These are phyloP conservation scores for Leccinum solheimii DNA, from an alignment of 1,284 basidiomycete species.

Conservation along the genomic window DNA sequence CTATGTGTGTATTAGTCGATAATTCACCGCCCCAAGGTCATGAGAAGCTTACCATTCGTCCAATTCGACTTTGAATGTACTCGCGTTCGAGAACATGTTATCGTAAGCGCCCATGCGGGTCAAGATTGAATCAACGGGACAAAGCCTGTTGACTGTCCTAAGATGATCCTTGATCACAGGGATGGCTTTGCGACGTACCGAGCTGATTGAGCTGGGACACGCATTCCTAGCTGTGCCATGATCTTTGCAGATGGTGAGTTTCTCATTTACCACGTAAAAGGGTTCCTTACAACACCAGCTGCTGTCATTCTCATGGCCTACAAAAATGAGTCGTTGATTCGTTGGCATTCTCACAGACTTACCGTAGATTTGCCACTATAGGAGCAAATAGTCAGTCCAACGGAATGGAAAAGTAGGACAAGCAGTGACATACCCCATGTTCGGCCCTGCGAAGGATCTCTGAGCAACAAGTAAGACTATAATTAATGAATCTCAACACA, in stretches of 20 bases:
- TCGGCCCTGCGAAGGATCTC: conserved; percentile 60
- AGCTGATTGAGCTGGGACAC: conserved; percentile 86
- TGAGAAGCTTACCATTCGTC: conserved; percentile 78
- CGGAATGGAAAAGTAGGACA: not conserved
- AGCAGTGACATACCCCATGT: conserved; percentile 71
- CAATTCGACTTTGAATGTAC: conserved; percentile 95
- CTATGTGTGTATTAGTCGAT: conserved; percentile 40
- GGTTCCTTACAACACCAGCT: conserved; percentile 68
- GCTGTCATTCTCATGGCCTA: conserved; percentile 96
- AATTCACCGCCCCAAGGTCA: not conserved
- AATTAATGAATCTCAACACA: conserved; percentile 30
- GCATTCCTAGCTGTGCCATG: conserved; percentile 98
- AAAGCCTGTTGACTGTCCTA: conserved; percentile 51
- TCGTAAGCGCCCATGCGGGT: conserved; percentile 99
- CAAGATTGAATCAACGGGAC: conserved; percentile 91
- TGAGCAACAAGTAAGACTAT: not conserved
- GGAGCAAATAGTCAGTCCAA: conserved; percentile 4
- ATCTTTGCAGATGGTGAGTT: conserved; percentile 55
- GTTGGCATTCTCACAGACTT: conserved; percentile 23
- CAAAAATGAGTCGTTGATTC: conserved; percentile 8
- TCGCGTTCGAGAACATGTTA: conserved; percentile 93
- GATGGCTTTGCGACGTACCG: conserved; percentile 45
- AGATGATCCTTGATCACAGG: not conserved
- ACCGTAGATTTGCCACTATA: conserved; percentile 83
- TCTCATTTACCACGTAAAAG: not conserved